Evolutionary conservation across 352 stramenopile genomes (phyloP).

Genomic region (Phytophthora syringae): DNA sequence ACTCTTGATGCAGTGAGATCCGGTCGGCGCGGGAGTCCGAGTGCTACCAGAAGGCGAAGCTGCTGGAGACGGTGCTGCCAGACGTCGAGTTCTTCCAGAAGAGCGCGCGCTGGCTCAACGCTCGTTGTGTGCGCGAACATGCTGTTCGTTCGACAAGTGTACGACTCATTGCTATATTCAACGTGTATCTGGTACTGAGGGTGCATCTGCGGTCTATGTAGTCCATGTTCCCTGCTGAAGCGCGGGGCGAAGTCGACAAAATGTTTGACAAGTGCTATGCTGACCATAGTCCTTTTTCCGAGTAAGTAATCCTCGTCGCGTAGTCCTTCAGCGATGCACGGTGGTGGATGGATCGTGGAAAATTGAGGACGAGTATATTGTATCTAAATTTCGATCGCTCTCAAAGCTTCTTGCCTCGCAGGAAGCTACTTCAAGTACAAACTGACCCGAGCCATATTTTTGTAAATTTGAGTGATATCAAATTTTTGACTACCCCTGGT

Average conservation of each 20-base stretch:
- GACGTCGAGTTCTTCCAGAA: slow-evolving; percentile 71
- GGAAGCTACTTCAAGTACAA: no score
- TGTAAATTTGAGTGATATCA: no score
- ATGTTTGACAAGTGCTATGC: slow-evolving; percentile 84
- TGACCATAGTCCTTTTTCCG: slow-evolving; percentile 71
- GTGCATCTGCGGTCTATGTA: slow-evolving; percentile 16
- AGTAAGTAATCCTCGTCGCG: slow-evolving; percentile 21
- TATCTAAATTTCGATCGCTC: no score
- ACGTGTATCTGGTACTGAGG: not conserved
- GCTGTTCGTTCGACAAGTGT: slow-evolving; percentile 78
- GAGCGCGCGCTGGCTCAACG: slow-evolving; percentile 65
- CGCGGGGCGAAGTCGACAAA: slow-evolving; percentile 68
- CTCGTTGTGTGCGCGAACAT: slow-evolving; percentile 76
- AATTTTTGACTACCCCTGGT: no score
- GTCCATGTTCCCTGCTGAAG: slow-evolving; percentile 83
- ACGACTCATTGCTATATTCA: slow-evolving; percentile 9
- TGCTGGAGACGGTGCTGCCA: slow-evolving; percentile 62
- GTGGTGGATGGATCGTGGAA: slow-evolving; percentile 18
- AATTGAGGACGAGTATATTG: slow-evolving; percentile 31
- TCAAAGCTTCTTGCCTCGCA: no score
- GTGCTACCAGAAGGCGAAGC: slow-evolving; percentile 78
- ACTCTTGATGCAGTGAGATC: slow-evolving; percentile 61
- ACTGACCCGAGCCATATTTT: no score
- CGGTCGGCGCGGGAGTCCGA: slow-evolving; percentile 83
- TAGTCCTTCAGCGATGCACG: slow-evolving; percentile 16